A percentile compares a stretch with the other conserved stretches of the same genome.
phyloP scores from a whole-genome alignment of 441 rosid genomes.

The Brassica balearica region DNA sequence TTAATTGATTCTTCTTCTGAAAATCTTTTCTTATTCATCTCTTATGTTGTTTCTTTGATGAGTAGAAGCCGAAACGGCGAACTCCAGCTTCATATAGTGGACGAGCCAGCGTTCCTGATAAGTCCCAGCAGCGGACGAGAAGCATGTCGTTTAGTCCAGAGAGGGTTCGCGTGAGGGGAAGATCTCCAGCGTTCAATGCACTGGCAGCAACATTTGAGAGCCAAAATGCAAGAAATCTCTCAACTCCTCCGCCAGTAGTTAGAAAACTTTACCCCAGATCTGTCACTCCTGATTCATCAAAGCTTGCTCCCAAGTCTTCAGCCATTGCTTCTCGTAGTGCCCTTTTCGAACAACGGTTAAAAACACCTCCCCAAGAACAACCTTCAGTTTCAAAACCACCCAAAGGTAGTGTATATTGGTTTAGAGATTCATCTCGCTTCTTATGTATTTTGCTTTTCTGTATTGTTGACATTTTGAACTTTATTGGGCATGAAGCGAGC shows the following conservation, averaged over 20 bases:
- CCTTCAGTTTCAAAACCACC: slow-evolving; percentile 69
- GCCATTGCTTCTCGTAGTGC: slow-evolving; percentile 78
- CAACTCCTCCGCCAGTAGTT: slow-evolving; percentile 92
- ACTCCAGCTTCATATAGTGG: slow-evolving; percentile 82
- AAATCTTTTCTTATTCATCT: background rate
- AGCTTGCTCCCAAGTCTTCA: slow-evolving; percentile 68
- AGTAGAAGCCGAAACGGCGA: slow-evolving; percentile 91
- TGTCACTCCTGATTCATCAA: slow-evolving; percentile 66
- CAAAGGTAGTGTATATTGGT: slow-evolving; percentile 55
- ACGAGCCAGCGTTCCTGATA: slow-evolving; percentile 80
- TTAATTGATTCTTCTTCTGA: background rate
- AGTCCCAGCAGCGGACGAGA: slow-evolving; percentile 87
- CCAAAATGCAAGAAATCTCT: slow-evolving; percentile 85
- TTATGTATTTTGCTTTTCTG: background rate
- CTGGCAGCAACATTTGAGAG: slow-evolving; percentile 96
- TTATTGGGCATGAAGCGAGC: slow-evolving; percentile 53
- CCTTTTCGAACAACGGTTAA: slow-evolving; percentile 69
- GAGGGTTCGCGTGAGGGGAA: slow-evolving; percentile 92
- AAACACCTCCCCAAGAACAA: slow-evolving; percentile 64
- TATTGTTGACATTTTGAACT: slow-evolving; percentile 21
- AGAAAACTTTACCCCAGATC: slow-evolving; percentile 91
- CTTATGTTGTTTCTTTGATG: slow-evolving; percentile 32
- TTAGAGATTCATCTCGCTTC: slow-evolving; percentile 8
- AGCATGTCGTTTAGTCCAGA: slow-evolving; percentile 98
- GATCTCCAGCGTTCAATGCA: slow-evolving; percentile 99